phyloP scores from a whole-genome alignment of 176 grass and related monocot species.

The maize (Zea mays) region Zm-B73-REFERENCE-NAM-5.0 NC_050101.1:92130501-92131000 shows the following conservation, averaged over 20 bases:
- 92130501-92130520: neutral
- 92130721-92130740: slow-evolving; percentile 12
- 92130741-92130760: slow-evolving; percentile 19
- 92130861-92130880: no score
- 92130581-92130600: neutral
- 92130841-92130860: no score
- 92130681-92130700: neutral
- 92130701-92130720: neutral
- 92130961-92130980: no score
- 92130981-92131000: no score
- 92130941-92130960: no score
- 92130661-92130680: slow-evolving; percentile 4
- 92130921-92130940: no score
- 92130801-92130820: no score
- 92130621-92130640: neutral
- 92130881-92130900: no score
- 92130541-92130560: no score
- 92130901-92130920: no score
- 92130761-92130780: neutral
- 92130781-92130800: neutral
- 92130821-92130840: no score
- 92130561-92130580: neutral
- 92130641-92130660: neutral
- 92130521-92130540: neutral
- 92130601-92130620: slow-evolving; percentile 12